Conservation (phyloP, 495 filamentous ascomycete genomes). For the Trichoderma gamsii region DNA sequence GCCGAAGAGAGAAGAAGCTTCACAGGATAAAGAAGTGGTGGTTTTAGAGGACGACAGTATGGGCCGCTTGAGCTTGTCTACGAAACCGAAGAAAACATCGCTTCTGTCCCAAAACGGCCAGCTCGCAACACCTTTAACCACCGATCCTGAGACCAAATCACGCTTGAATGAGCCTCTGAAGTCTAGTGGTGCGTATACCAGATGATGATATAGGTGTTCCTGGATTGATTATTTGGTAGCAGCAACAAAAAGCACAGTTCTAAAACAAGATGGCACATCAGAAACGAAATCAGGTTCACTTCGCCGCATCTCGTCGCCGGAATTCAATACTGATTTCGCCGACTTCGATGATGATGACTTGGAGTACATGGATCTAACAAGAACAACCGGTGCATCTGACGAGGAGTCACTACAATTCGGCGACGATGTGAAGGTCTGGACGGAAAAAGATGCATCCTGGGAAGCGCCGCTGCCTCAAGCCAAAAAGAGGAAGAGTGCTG, state of each 20-base stretch:
- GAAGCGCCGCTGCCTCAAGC: slow-evolving; percentile 38
- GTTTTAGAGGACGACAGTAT: slow-evolving; percentile 22
- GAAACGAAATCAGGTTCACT: neutral
- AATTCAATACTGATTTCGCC: slow-evolving; percentile 5
- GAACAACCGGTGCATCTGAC: slow-evolving; percentile 41
- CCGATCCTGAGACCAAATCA: neutral
- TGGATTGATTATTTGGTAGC: neutral
- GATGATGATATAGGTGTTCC: neutral
- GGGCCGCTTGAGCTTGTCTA: slow-evolving; percentile 24
- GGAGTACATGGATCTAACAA: slow-evolving; percentile 69
- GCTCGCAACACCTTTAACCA: neutral
- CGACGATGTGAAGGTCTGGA: slow-evolving; percentile 52
- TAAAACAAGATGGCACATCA: neutral
- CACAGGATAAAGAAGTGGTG: slow-evolving; percentile 2
- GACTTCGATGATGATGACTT: slow-evolving; percentile 26
- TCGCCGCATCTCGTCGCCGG: neutral
- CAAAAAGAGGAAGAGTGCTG: slow-evolving; percentile 71
- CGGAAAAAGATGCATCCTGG: slow-evolving; percentile 45
- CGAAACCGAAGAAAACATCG: slow-evolving; percentile 18
- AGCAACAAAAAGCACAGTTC: neutral
- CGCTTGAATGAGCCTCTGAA: neutral
- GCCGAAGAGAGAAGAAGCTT: neutral
- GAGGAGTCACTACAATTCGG: slow-evolving; percentile 44
- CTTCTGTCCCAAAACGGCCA: slow-evolving; percentile 15
- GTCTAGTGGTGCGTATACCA: neutral